Base-by-base conservation (phyloP, 2,329 filamentous ascomycete species). In the Neofusicoccum kwambonambiense region DNA sequence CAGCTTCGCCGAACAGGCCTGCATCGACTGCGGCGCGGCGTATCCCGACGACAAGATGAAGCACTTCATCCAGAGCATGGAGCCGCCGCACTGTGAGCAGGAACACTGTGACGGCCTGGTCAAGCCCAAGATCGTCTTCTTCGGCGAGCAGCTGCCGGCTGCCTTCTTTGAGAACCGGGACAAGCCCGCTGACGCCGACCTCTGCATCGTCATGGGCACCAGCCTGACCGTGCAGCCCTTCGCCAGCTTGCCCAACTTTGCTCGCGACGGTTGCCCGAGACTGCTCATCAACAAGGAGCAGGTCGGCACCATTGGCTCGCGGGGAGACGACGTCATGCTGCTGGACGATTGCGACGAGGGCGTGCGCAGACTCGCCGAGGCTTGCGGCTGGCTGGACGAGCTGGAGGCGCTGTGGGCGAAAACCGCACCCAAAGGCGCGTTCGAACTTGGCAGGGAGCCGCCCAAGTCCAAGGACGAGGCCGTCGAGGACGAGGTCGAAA, bases 71-170 rank as follows among this genome's bases (percentile, higher is more conserved):
- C 78, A 83, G 3, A 81, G 81, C 41, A 89, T 87, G 27, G 82
- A 87, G 31, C 90, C 96, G 0, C 92, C 94, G 0, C 82, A 80
- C 66, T 98, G 94, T 75, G 69, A 78, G 44, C 78, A 80, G 4
- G 73, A 80, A 8, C 75, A 79, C 19, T 98, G 94, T 75, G 81
- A 84, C 41, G 93, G 93, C 0, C 80, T 95, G 2, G 92, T 97
- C 42, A 97, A 97, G 79, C 93, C 93, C 0, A 92, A 97, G 71
- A 97, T 97, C 73, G 92, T 96, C 39, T 97, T 97, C 79, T 97
- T 97, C 70, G 93, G 93, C 58, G 93, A 96, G 74, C 77, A 85
- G 1, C 78, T 93, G 2, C 91, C 91, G 0, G 75, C 79, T 6
- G 78, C 77, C 0, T 96, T 96, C 77, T 88, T 89, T 73, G 74